A percentile compares a stretch with the other conserved stretches of the same genome.
These are phyloP conservation scores for Trichopus zeylanicus DNA, from an alignment of 116 monocot genomes.

Conservation along the genomic window DNA sequence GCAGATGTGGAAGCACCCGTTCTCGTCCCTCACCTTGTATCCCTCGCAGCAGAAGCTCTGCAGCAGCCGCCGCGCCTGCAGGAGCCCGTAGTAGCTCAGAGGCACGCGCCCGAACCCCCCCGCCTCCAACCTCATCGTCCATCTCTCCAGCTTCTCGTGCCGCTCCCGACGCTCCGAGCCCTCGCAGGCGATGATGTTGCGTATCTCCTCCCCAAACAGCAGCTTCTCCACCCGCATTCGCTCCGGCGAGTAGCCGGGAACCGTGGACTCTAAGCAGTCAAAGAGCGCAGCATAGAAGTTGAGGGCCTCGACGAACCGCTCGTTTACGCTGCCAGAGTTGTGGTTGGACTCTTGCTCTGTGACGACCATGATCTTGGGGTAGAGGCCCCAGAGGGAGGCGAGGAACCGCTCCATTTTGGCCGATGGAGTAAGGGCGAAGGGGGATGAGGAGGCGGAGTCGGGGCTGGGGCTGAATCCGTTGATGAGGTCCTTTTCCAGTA, in stretches of 20 bases:
- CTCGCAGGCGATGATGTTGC: slow-evolving; percentile 55
- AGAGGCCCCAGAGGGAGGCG: slow-evolving; percentile 30
- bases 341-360: slow-evolving; percentile 70
- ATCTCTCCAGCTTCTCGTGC: slow-evolving; percentile 55
- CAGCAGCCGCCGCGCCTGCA: slow-evolving; percentile 42
- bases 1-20: slow-evolving; percentile 29
- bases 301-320: slow-evolving; percentile 64
- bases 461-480: slow-evolving; percentile 24
- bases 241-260: slow-evolving; percentile 25
- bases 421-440: slow-evolving; percentile 2
- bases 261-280: slow-evolving; percentile 63
- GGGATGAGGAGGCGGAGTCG: slow-evolving; percentile 23
- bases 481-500: slow-evolving; percentile 23
- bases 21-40: slow-evolving; percentile 29
- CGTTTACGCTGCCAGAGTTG: slow-evolving; percentile 31
- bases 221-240: slow-evolving; percentile 36
- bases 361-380: slow-evolving; percentile 61
- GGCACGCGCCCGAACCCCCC: slow-evolving; percentile 40
- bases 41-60: slow-evolving; percentile 28
- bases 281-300: slow-evolving; percentile 76
- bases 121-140: slow-evolving; percentile 33
- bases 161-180: slow-evolving; percentile 56
- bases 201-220: slow-evolving; percentile 60
- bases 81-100: slow-evolving; percentile 33
- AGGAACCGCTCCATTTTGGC: slow-evolving; percentile 43